These are phyloP conservation scores for Pythium coloratum DNA, from an alignment of 352 stramenopile genomes.

Conservation along the genomic window DNA sequence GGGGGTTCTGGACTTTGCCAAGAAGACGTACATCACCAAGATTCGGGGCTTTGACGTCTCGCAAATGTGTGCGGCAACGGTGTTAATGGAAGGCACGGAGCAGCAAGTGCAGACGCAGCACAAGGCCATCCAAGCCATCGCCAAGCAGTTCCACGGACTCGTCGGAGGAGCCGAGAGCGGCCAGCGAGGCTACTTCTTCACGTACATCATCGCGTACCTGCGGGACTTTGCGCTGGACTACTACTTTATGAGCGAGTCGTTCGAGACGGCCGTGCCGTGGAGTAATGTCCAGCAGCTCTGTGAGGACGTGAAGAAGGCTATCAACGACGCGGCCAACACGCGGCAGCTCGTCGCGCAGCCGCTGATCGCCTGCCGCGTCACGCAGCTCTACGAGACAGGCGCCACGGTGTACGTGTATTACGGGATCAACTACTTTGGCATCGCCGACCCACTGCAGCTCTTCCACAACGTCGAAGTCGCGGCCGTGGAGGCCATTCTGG, in stretches of 20 bases:
- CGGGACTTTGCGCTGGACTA: conserved; percentile 94
- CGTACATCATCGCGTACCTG: conserved; percentile 94
- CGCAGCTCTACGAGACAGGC: conserved; percentile 95
- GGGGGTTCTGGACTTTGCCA: conserved; percentile 68
- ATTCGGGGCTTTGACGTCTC: conserved; percentile 72
- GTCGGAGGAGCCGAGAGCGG: conserved; percentile 82
- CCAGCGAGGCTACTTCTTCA: conserved; percentile 93
- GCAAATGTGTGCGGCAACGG: conserved; percentile 83
- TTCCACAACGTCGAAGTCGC: conserved; percentile 82
- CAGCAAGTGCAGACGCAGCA: conserved; percentile 53
- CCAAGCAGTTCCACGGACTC: conserved; percentile 77
- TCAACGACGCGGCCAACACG: conserved; percentile 51
- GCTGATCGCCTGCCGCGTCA: conserved; percentile 92
- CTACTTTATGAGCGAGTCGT: conserved; percentile 91
- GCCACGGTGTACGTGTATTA: conserved; percentile 97
- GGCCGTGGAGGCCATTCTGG: conserved; percentile 85
- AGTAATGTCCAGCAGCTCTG: conserved; percentile 58
- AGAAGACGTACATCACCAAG: conserved; percentile 86
- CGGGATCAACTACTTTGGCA: conserved; percentile 90
- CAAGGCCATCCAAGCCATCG: conserved; percentile 60
- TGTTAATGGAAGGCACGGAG: conserved; percentile 83
- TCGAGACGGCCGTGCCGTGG: conserved; percentile 88
- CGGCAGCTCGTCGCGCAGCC: conserved; percentile 50
- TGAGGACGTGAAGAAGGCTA: conserved; percentile 54
- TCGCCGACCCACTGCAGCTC: conserved; percentile 74